A percentile compares a stretch with the other conserved stretches of the same genome.
Evolutionary conservation across 2,329 filamentous ascomycete genomes (phyloP).

Genomic region (Pyricularia sp.): DNA sequence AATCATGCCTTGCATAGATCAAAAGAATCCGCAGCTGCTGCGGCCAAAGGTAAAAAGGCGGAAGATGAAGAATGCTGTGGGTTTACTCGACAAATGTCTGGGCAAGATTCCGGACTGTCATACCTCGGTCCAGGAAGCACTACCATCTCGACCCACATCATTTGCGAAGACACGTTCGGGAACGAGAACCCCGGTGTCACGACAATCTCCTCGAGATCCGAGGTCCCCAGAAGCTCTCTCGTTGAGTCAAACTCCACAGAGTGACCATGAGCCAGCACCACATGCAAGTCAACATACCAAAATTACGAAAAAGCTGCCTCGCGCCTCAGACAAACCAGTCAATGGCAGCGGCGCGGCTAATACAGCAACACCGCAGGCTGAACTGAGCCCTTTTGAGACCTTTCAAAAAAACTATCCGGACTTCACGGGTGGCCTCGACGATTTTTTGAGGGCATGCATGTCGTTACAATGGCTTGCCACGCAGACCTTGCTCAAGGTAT

Average conservation of each 20-base stretch:
- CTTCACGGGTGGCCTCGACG: constrained; percentile 22
- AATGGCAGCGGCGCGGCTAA: background rate
- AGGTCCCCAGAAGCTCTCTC: background rate
- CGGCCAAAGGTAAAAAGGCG: background rate
- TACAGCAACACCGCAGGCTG: constrained; percentile 9
- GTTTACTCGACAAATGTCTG: background rate
- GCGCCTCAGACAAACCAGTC: background rate
- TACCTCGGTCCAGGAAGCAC: no score
- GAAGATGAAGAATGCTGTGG: background rate
- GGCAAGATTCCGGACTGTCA: background rate
- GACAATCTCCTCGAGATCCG: background rate
- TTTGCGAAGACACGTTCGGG: background rate
- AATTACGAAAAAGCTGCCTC: background rate
- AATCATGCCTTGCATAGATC: constrained; percentile 10
- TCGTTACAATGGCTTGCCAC: constrained; percentile 22
- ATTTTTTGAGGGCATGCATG: constrained; percentile 32
- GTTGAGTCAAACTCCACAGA: background rate
- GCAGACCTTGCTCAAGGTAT: constrained; percentile 23
- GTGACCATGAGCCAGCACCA: background rate
- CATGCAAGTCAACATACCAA: background rate
- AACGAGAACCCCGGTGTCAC: background rate
- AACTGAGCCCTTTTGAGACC: constrained; percentile 2
- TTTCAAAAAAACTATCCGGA: constrained; percentile 31
- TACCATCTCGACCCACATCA: background rate
- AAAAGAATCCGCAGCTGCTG: background rate